Evolutionary conservation across 345 rosid genomes (phyloP), one percentile per base, ranked within the genome.

Genomic region (Luvunga scandens): DNA sequence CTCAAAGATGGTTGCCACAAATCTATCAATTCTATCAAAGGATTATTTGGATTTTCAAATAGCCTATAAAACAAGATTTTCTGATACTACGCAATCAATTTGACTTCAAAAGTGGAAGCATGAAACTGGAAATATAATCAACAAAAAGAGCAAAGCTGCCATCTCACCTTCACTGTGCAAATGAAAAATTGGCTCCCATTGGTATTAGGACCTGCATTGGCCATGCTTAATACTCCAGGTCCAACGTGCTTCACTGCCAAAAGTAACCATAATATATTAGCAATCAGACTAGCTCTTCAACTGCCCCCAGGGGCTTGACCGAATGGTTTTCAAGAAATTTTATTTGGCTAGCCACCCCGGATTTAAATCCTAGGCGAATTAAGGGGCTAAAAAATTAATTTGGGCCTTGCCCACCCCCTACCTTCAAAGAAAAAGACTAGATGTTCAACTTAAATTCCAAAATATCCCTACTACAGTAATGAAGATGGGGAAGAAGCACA

Each of bases 151-250:
- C 5, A 77, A 69, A 60, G 69, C 75, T 70, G 59, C 50, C 28
- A 33, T 70, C 77, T 76, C 55, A 95, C 99, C 93, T 89, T 87
- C 28, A 95, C 88, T 7, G 99, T 92, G 80, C 96, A 93, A 81
- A 93, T 89, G 88, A 95, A 93, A 84, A 95, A 93, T 75, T 95
- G 99, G 85, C 97, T 92, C 45, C 99, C 97, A 59, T 93, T 95
- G 64, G 99, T 95, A 65, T 92, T 85, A 34, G 99, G 98, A 75
- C 99, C 96, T 63, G 97, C 95, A 75, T 92, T 95, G 24, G 99
- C 99, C 98, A 95, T 95, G 85, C 98, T 95, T 84, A 93, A 76
- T 22, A 92, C 87, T 77, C 96, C 97, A 38, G 98, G 94, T 81
- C 94, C 98, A 2, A 88, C 89, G 81, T 95, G 99, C 79, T 88